Base-by-base conservation (phyloP, 257 asterid genomes). In the Solanum peruvianum region DNA sequence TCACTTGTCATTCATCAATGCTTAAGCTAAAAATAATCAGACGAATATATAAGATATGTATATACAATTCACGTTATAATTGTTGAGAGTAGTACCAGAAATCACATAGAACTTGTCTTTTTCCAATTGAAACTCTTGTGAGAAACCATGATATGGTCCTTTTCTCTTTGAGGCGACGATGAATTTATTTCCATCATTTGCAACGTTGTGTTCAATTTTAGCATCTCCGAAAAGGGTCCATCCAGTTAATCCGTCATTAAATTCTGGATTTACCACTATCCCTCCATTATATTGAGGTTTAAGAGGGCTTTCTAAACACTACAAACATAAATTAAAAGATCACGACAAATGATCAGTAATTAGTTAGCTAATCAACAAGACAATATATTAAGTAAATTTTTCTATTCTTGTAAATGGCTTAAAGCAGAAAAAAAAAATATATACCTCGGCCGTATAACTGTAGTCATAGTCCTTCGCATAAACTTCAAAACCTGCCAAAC, bases 221-320 rank as follows among this genome's bases (percentile, higher is more conserved):
- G 72, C 83, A 25, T 45, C 27, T 69, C 90, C 91, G 8, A 37
- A 23, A 47, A 27, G 9, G 31, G 71, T 80, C 92, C 92, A 88
- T 5, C 91, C 91, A 8, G 86, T 70, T 29, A 88, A 42, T 66
- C 90, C 90, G 49, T 86, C 76, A 45, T 87, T 64, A 23, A 89
- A 64, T 44, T 89, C 88, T 69, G 92, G 88, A 82, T 91, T 89
- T 27, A 82, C 77, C 66, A 88, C 89, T 82, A 91, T 89, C 14
- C 93, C 93, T 62, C 93, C 92, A 23, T 66, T 27, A 73, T 91
- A 91, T 41, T 89, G 92, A 83, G 93, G 90, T 45, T 83, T 82
- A 41, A 89, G 81, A 60, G 93, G 93, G 11, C 84, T 86, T 87
- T 76, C 67, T 86, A 89, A 84, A 75, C 93, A 91, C 92, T 91